These are phyloP conservation scores for Cardamine chenopodiifolia DNA, from an alignment of 345 rosid genomes.

Conservation along the genomic window DNA sequence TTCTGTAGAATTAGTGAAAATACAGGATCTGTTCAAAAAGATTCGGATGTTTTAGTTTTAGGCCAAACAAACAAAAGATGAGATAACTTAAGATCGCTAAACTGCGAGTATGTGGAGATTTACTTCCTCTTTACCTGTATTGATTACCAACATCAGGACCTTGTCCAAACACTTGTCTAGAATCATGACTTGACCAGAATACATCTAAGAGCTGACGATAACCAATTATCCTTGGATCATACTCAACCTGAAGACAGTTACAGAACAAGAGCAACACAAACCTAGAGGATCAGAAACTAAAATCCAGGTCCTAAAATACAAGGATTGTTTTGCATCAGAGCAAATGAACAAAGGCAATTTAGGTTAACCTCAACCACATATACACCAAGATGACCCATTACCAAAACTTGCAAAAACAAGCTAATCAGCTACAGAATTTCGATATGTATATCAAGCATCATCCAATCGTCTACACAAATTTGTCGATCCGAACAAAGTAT, in stretches of 20 bases:
- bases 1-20: slow-evolving; percentile 83
- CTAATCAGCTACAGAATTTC: background rate
- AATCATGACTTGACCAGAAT: slow-evolving; percentile 93
- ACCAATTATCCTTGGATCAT: slow-evolving; percentile 66
- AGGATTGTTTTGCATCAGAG: background rate
- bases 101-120: background rate
- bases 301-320: slow-evolving; percentile 6
- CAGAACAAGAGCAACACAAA: background rate
- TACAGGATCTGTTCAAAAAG: slow-evolving; percentile 59
- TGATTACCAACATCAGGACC: slow-evolving; percentile 97
- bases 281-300: background rate
- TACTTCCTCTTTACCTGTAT: slow-evolving; percentile 61
- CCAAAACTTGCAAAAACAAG: background rate
- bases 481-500: background rate
- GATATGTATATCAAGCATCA: background rate
- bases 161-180: slow-evolving; percentile 90
- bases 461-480: background rate
- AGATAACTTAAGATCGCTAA: no score
- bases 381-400: background rate
- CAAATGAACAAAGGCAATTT: background rate
- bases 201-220: slow-evolving; percentile 80
- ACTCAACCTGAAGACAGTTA: slow-evolving; percentile 65
- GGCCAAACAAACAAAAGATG: background rate
- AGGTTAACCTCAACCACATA: background rate
- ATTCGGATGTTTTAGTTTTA: background rate